These are phyloP conservation scores for Agapanthus africanus DNA, from an alignment of 106 monocot genomes.

Conservation along the genomic window DNA sequence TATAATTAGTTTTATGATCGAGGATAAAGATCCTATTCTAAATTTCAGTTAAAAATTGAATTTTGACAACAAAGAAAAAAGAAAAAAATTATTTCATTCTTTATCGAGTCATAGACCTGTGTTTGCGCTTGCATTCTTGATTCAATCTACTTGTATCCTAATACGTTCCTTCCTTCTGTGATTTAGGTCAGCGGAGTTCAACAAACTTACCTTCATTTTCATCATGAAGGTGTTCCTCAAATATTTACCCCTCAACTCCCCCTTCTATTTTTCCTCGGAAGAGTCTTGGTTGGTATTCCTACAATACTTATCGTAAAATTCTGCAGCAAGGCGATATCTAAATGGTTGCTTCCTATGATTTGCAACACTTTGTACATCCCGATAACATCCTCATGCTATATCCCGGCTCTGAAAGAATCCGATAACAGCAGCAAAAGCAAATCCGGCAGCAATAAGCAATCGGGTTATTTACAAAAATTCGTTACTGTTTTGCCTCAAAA, in stretches of 20 bases:
- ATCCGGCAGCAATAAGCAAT: slow-evolving; percentile 17
- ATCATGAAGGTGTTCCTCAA: slow-evolving; percentile 36
- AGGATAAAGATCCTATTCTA: no score
- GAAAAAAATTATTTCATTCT: background rate
- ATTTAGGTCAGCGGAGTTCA: slow-evolving; percentile 67
- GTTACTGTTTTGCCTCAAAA: slow-evolving; percentile 32
- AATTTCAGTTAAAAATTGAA: no score
- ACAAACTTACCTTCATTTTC: slow-evolving; percentile 59
- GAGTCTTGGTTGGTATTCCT: slow-evolving; percentile 72
- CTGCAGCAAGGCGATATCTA: slow-evolving; percentile 87
- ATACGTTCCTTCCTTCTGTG: background rate
- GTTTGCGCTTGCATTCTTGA: background rate
- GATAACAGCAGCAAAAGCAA: slow-evolving; percentile 29
- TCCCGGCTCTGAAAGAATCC: slow-evolving; percentile 46
- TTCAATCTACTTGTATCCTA: no score
- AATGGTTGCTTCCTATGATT: slow-evolving; percentile 80
- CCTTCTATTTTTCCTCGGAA: slow-evolving; percentile 38
- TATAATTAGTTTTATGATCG: no score
- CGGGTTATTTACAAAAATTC: slow-evolving; percentile 40
- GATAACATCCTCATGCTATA: slow-evolving; percentile 72
- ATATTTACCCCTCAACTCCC: slow-evolving; percentile 43
- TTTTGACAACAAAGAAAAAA: no score
- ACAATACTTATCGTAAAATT: slow-evolving; percentile 78
- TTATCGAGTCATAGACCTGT: background rate
- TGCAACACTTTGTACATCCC: slow-evolving; percentile 72